phyloP scores from a whole-genome alignment of 306 rosid genomes.

The Echinosophora koreensis region DNA sequence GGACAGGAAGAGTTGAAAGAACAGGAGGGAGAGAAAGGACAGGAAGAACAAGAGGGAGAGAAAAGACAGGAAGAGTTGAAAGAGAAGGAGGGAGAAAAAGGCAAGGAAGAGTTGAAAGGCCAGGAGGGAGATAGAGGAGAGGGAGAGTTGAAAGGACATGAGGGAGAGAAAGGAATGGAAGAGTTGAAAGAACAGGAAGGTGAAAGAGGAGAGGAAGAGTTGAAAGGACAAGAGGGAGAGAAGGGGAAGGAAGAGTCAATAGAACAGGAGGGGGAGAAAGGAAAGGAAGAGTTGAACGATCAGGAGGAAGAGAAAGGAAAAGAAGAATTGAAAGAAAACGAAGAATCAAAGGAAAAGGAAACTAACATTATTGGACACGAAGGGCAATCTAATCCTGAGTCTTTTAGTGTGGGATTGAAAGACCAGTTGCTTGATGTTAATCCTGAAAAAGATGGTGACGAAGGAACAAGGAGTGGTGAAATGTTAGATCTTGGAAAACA shows the following conservation, averaged over 20 bases:
- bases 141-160: slow-evolving; percentile 43
- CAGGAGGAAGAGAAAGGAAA: slow-evolving; percentile 36
- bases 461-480: slow-evolving; percentile 49
- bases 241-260: slow-evolving; percentile 21
- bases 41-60: slow-evolving; percentile 27
- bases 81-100: slow-evolving; percentile 31
- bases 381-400: slow-evolving; percentile 38
- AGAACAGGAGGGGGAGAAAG: slow-evolving; percentile 40
- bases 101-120: slow-evolving; percentile 20
- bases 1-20: slow-evolving; percentile 45
- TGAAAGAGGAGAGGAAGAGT: slow-evolving; percentile 29
- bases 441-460: slow-evolving; percentile 44
- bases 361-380: slow-evolving; percentile 40
- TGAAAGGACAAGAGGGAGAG: slow-evolving; percentile 25
- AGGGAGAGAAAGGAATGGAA: slow-evolving; percentile 13
- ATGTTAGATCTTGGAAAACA: slow-evolving; percentile 63
- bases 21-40: slow-evolving; percentile 26
- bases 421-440: slow-evolving; percentile 48
- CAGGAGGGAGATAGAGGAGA: slow-evolving; percentile 30
- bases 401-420: slow-evolving; percentile 40
- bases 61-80: slow-evolving; percentile 42
- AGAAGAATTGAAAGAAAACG: slow-evolving; percentile 35
- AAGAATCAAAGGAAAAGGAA: slow-evolving; percentile 50
- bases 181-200: neutral
- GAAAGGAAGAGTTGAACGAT: slow-evolving; percentile 42